phyloP scores from a whole-genome alignment of 78 protist genomes.

The Tieghemostelium lacteum region DNA sequence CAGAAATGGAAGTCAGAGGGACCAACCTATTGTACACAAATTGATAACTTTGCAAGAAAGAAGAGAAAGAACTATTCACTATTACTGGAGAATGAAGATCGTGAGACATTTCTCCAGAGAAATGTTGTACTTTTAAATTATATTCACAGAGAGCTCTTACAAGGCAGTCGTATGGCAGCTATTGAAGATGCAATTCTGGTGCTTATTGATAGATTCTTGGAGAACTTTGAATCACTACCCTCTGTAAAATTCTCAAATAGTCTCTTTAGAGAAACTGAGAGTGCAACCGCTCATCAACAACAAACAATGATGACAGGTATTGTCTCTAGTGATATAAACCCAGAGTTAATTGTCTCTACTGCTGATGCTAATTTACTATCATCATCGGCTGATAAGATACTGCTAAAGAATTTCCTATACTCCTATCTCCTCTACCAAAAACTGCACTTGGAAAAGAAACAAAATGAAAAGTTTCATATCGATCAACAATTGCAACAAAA shows the following conservation, averaged over 20 bases:
- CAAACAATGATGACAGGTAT: no score
- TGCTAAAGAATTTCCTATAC: slow-evolving; percentile 7
- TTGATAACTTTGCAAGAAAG: slow-evolving; percentile 58
- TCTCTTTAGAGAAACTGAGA: slow-evolving; percentile 31
- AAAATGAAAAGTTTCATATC: slow-evolving; percentile 28
- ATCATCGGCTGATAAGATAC: background rate
- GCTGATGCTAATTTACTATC: no score
- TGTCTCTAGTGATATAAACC: no score
- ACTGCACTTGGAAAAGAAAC: slow-evolving; percentile 47
- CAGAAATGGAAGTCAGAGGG: slow-evolving; percentile 47
- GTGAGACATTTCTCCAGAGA: slow-evolving; percentile 63
- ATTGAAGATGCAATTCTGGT: slow-evolving; percentile 63
- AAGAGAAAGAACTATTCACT: slow-evolving; percentile 58
- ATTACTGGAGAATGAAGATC: slow-evolving; percentile 63
- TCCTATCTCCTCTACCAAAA: slow-evolving; percentile 49
- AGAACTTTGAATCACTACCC: slow-evolving; percentile 64
- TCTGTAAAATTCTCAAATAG: slow-evolving; percentile 14
- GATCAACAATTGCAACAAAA: slow-evolving; percentile 25
- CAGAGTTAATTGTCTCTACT: no score
- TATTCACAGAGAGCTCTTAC: background rate
- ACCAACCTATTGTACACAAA: slow-evolving; percentile 56
- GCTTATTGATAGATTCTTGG: slow-evolving; percentile 60
- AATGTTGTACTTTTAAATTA: slow-evolving; percentile 45
- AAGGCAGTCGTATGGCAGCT: slow-evolving; percentile 15
- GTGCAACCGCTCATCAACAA: background rate